Conservation (phyloP, 805 yeast genomes). For the Candida stauntonica region DNA sequence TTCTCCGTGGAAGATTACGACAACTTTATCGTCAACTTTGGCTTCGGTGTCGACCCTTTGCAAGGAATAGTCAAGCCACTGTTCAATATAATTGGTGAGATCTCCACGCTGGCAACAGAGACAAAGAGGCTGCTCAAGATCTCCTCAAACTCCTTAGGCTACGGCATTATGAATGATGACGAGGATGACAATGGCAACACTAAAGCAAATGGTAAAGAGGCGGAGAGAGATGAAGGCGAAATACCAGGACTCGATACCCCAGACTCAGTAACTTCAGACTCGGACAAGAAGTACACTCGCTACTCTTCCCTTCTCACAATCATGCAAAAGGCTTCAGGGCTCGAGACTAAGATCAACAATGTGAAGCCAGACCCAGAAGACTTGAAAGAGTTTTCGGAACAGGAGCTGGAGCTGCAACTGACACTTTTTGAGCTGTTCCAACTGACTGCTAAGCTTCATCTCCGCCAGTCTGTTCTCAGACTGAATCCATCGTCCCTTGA, state of each 20-base stretch:
- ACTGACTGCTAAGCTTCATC: constrained; percentile 60
- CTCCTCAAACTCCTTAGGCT: constrained; percentile 26
- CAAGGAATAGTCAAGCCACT: constrained; percentile 69
- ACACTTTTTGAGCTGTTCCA: constrained; percentile 71
- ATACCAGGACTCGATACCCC: constrained; percentile 26
- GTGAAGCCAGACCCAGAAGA: constrained; percentile 51
- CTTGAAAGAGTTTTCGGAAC: constrained; percentile 33
- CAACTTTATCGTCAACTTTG: constrained; percentile 26
- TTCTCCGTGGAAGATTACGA: constrained; percentile 61
- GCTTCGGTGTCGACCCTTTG: constrained; percentile 58
- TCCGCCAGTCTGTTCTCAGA: constrained; percentile 59
- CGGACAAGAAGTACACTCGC: constrained; percentile 25
- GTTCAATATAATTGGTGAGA: constrained; percentile 64
- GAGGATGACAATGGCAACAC: constrained; percentile 15
- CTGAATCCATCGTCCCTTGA: constrained; percentile 60
- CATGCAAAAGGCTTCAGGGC: constrained; percentile 31
- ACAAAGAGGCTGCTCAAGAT: constrained; percentile 36
- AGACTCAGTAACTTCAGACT: constrained; percentile 16
- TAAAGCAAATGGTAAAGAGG: constrained; percentile 4
- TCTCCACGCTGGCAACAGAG: constrained; percentile 54
- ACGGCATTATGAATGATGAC: constrained; percentile 24
- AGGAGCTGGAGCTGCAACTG: constrained; percentile 60
- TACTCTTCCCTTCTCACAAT: constrained; percentile 33
- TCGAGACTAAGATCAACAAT: constrained; percentile 46
- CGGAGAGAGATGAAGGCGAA: constrained; percentile 9